Percentiles rank a stretch among this genome's conserved stretches.
Conservation (phyloP, 2,329 filamentous ascomycete species). For the Byssothecium circinans region DNA sequence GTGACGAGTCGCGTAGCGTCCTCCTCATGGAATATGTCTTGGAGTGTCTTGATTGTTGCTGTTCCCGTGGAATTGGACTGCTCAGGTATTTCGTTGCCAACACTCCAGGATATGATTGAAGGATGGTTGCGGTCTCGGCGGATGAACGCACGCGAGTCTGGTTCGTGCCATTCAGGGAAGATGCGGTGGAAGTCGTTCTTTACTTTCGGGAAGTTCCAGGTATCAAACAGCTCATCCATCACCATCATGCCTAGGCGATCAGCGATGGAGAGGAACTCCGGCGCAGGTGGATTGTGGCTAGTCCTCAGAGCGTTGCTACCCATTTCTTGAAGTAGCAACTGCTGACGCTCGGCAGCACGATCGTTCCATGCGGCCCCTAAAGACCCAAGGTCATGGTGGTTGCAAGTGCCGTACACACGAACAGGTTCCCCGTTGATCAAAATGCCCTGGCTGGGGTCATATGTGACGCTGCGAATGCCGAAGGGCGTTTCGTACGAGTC, state of each 20-base stretch:
- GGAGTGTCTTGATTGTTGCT: slow-evolving; percentile 41
- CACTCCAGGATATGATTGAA: slow-evolving; percentile 56
- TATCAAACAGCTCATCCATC: slow-evolving; percentile 59
- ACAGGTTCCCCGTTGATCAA: slow-evolving; percentile 52
- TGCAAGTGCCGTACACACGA: slow-evolving; percentile 51
- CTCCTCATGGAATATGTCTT: slow-evolving; percentile 50
- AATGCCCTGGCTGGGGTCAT: slow-evolving; percentile 47
- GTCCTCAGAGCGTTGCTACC: slow-evolving; percentile 56
- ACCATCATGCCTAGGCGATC: slow-evolving; percentile 56
- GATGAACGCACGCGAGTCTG: slow-evolving; percentile 56
- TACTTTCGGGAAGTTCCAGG: slow-evolving; percentile 53
- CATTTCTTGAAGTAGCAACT: slow-evolving; percentile 54
- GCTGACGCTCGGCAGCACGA: slow-evolving; percentile 53
- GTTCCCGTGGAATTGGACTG: slow-evolving; percentile 44
- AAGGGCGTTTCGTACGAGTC: slow-evolving; percentile 56
- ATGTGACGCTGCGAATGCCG: slow-evolving; percentile 52
- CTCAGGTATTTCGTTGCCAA: slow-evolving; percentile 58
- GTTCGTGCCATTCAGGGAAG: slow-evolving; percentile 57
- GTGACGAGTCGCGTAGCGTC: slow-evolving; percentile 53
- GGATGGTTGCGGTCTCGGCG: slow-evolving; percentile 59
- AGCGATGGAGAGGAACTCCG: slow-evolving; percentile 54
- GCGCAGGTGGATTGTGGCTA: slow-evolving; percentile 57
- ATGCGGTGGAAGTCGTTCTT: slow-evolving; percentile 55
- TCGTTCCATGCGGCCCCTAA: slow-evolving; percentile 56
- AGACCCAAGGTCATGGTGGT: slow-evolving; percentile 57